Percentiles rank a stretch among this genome's conserved stretches.
Evolutionary conservation across 192 early-diverging fungal species (phyloP).

Genomic region (Umbelopsis sp.): DNA sequence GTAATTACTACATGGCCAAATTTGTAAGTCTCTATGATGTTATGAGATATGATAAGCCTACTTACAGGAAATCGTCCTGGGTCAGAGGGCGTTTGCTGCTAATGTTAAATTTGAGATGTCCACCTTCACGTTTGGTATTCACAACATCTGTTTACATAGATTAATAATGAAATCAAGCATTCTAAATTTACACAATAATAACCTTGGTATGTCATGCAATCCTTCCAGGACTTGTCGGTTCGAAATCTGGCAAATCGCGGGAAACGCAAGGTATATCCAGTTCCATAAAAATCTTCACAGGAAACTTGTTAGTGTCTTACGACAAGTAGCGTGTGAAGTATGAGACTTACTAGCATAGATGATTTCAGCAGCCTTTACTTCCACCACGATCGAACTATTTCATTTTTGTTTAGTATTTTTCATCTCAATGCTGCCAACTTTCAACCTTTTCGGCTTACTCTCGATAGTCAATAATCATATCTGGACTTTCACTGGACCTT

Average conservation of each 20-base stretch:
- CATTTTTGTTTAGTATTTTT: background rate
- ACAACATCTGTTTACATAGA: background rate
- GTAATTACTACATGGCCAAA: background rate
- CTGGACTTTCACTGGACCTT: constrained; percentile 64
- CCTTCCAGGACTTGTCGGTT: constrained; percentile 61
- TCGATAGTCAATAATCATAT: constrained; percentile 67
- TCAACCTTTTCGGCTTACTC: constrained; percentile 35
- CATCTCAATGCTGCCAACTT: background rate
- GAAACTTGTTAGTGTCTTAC: background rate
- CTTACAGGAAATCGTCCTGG: constrained; percentile 23
- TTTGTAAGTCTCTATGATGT: too few relatives aligned
- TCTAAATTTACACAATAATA: background rate
- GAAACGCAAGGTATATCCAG: constrained; percentile 76
- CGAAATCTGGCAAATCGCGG: constrained; percentile 73
- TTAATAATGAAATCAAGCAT: background rate
- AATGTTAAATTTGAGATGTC: constrained; percentile 7
- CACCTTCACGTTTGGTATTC: constrained; percentile 29
- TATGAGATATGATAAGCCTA: background rate
- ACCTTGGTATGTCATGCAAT: constrained; percentile 50
- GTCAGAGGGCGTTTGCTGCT: constrained; percentile 14
- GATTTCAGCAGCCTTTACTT: constrained; percentile 72
- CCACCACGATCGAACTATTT: constrained; percentile 58
- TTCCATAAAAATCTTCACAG: constrained; percentile 48
- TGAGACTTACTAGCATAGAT: constrained; percentile 33
- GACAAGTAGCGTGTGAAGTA: background rate